phyloP scores from a whole-genome alignment of 2,329 filamentous ascomycete species.

The Cyphellophora attinorum region DNA sequence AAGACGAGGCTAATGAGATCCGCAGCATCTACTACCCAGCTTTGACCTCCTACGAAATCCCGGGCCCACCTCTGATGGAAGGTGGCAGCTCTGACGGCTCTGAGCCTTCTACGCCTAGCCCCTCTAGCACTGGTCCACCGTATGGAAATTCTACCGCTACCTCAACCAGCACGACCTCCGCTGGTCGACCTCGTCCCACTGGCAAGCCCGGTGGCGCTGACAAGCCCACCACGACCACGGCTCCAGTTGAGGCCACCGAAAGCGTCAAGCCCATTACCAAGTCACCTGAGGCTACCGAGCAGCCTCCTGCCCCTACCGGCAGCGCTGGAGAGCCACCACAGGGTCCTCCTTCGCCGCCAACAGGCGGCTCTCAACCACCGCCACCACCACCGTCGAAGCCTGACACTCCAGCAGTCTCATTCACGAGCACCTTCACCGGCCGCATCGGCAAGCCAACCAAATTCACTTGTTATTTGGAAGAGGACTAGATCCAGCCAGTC shows the following conservation, averaged over 20 bases:
- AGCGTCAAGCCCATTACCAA: constrained; percentile 13
- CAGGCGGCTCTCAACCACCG: not conserved
- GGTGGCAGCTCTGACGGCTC: constrained; percentile 6
- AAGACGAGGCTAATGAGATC: no score
- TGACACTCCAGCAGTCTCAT: constrained; percentile 6
- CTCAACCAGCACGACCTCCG: not conserved
- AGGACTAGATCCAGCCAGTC: no score
- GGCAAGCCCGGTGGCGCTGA: constrained; percentile 21
- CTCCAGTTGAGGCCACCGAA: constrained; percentile 5
- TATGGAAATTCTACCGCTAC: constrained; percentile 2
- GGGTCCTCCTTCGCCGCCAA: no score
- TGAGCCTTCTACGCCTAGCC: constrained; percentile 3
- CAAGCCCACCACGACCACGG: constrained; percentile 10
- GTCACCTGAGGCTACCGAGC: not conserved
- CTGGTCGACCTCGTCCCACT: not conserved
- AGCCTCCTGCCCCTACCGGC: not conserved
- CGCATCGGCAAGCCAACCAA: constrained; percentile 13
- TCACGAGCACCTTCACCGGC: constrained; percentile 14
- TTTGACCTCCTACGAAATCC: constrained; percentile 39
- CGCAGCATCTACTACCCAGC: constrained; percentile 50
- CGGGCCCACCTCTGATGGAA: constrained; percentile 33
- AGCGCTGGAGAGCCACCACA: not conserved
- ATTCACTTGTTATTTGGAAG: constrained; percentile 12
- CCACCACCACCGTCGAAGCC: not conserved
- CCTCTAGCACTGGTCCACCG: constrained; percentile 2